Conservation (phyloP, 495 filamentous ascomycete genomes). For the Tuber aestivum region DNA sequence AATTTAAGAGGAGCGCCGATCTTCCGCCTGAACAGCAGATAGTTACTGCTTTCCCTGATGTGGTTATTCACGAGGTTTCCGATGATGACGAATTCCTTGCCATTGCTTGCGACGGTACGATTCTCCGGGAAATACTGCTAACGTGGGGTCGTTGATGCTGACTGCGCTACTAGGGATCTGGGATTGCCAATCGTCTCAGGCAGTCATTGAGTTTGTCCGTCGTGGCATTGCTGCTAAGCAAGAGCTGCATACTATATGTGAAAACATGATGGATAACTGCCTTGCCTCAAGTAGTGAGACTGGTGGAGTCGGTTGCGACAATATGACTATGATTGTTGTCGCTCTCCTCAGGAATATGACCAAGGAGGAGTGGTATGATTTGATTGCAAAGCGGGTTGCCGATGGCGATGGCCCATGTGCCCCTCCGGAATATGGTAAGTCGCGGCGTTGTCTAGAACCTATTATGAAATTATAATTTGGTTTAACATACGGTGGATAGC, state of each 20-base stretch:
- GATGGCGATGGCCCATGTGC: conserved; percentile 97
- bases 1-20: conserved; percentile 99
- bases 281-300: conserved; percentile 95
- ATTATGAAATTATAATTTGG: conserved; percentile 47
- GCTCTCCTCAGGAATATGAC: conserved; percentile 82
- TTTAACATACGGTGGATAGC: conserved; percentile 60
- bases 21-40: conserved; percentile 95
- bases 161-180: conserved; percentile 69
- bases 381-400: conserved; percentile 87
- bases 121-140: neutral
- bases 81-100: conserved; percentile 97
- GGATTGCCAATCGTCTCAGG: conserved; percentile 98
- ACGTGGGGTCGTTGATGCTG: conserved; percentile 34
- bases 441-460: conserved; percentile 5
- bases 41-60: conserved; percentile 92
- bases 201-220: conserved; percentile 92
- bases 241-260: conserved; percentile 83
- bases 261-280: conserved; percentile 99
- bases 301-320: conserved; percentile 95
- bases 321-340: conserved; percentile 96
- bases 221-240: conserved; percentile 94
- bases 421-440: conserved; percentile 98
- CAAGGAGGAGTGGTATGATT: conserved; percentile 96
- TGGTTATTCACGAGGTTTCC: conserved; percentile 77
- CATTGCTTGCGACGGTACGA: conserved; percentile 90